Base-by-base conservation (phyloP, 2,329 filamentous ascomycete species). In the Penicillium sumatraense region DNA sequence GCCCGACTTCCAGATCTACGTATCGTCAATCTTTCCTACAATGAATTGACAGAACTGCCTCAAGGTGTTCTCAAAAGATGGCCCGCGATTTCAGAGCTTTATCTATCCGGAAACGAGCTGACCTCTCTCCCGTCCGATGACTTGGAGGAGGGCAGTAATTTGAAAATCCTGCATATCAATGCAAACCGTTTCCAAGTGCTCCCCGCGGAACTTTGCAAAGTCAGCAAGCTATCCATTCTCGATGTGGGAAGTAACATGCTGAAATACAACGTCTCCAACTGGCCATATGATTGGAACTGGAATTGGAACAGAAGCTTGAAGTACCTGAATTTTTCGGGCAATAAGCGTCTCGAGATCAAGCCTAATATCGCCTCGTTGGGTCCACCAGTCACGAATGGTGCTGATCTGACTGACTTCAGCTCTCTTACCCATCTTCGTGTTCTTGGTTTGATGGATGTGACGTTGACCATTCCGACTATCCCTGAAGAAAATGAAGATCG, bases 241-340 rank as follows among this genome's bases (percentile, higher is more conserved):
- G 95, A 99, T 75, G 96, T 96, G 59, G 93, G 93, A 57, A 97
- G 90, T 81, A 99, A 99, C 70, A 87, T 86, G 20, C 81, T 99
- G 54, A 99, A 98, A 75, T 99, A 99, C 83, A 99, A 99, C 71
- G 96, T 99, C 45, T 95, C 92, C 26, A 99, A 99, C 69, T 96
- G 96, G 82, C 95, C 93, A 0, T 99, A 99, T 71, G 95, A 99
- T 72, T 99, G 95, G 95, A 99, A 99, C 68, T 99, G 95, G 95
- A 98, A 98, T 69, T 90, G 95, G 82, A 99, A 99, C 68, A 91
- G 90, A 46, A 96, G 97, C 66, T 79, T 99, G 62, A 89, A 93
- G 60, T 99, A 96, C 69, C 87, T 99, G 59, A 99, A 98, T 69
- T 81, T 99, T 68, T 98, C 93, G 0, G 95, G 95, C 49, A 99